Evolutionary conservation across 2,329 filamentous ascomycete genomes (phyloP), one percentile per base, ranked within the genome.

Genomic region (Beauveria sp.): DNA sequence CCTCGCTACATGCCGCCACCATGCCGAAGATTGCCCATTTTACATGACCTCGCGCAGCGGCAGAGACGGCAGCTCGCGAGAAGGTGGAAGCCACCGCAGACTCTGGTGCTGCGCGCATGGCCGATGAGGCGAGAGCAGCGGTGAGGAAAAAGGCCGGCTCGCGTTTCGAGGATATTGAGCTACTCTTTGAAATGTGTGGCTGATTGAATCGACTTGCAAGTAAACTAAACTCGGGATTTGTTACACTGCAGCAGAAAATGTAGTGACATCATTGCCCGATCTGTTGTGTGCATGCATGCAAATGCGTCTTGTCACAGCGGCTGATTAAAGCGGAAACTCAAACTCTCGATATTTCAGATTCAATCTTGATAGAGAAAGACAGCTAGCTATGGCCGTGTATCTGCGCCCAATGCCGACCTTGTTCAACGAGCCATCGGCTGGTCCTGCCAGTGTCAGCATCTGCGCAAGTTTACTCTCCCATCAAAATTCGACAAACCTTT

Each of bases 91-190:
- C 22, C 22, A 22, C 22, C 22, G 22, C 22, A 22, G 22, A 22
- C 22, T 22, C 22, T 61, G 74, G 74, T 2, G 74, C 74, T 31
- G 22, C 22, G 69, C 68, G 8, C 66, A 74, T 76, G 73, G 73
- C 72, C 0, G 73, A 76, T 62, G 70, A 75, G 18, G 68, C 72
- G 42, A 64, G 74, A 45, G 63, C 61, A 56, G 69, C 71, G 1
- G 71, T 75, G 0, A 70, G 72, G 3, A 64, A 66, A 16, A 62
- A 62, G 64, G 54, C 51, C 70, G 3, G 66, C 52, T 31, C 65
- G 64, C 14, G 65, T 61, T 18, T n/a, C 31, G 59, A 64, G 3
- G 53, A 60, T 20, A 62, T 71, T 18, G 71, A 72, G n/a, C 71
- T 72, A 31, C 73, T 74, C 48, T 68, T n/a, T n/a, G 73, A 51